Base-by-base conservation (phyloP, 768 basidiomycete genomes). In the Lentinus brumalis region DNA sequence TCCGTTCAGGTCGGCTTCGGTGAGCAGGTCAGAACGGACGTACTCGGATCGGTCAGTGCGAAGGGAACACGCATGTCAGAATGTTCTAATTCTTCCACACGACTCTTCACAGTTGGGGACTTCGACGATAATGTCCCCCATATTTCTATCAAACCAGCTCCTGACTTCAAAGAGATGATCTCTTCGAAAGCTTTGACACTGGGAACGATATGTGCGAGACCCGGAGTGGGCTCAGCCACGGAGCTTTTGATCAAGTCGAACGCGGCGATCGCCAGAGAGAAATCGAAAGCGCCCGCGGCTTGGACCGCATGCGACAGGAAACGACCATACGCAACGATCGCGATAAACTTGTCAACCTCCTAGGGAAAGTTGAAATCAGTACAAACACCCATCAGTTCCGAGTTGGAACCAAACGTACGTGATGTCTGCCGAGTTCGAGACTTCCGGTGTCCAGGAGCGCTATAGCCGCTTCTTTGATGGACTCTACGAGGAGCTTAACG, bases 241-340 rank as follows among this genome's bases (percentile, higher is more conserved):
- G 75, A 68, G 35, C 81, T 76, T 9, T 71, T 62, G 30, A 93
- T 77, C 81, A 84, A 82, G 5, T 73, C 75, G 3, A 83, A 79
- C 32, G 90, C 71, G 9, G 87, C 83, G 59, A 85, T 84, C 14
- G 87, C 74, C 2, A 81, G 78, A 1, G 90, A 92, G 67, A 88
- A 89, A 72, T 94, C 86, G 60, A 89, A 79, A 3, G 58, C 35
- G 14, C 14, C 57, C 35, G 4, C 45, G 39, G 30, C 58, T 32
- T 32, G 15, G 7, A 45, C 35, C 50, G 66, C 52, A 16, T 60
- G 35, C 32, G 50, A 61, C 15, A 66, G 47, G 46, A 49, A 64
- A 14, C 63, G 63, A 2, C 58, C 63, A 31, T 54, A 66, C 39
- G 58, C 39, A 4, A 60, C 56, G 2, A 60, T 14, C 6, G 41